Base-by-base conservation (phyloP, 2,329 filamentous ascomycete species). In the Eurotiales sp. region DNA sequence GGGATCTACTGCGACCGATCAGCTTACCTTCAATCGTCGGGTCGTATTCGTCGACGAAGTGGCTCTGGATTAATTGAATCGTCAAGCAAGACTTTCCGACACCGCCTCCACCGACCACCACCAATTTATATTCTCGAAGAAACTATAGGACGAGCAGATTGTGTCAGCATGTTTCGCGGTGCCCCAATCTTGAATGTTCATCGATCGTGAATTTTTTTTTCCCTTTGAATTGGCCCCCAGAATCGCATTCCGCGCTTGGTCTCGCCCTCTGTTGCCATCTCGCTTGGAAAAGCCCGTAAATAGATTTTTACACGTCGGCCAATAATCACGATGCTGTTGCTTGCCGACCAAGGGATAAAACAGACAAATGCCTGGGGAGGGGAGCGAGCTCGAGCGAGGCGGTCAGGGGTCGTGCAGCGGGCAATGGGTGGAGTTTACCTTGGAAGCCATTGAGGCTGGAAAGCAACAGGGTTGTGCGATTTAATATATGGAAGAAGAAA, bases 11-110 rank as follows among this genome's bases (percentile, higher is more conserved):
- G 12, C 29, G 17, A 10, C 29, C 6, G 27, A 17, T 11, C 7
- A 36, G 55, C 66, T 55, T 59, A 76, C 93, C 93, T 88, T 99
- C 93, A 68, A 99, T 97, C 65, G 93, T 99, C 52, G 93, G 93
- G 74, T 99, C 93, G 74, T 99, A 99, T 75, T 97, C 93, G 74
- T 97, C 93, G 70, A 97, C 92, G 78, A 99, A 99, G 73, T 99
- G 93, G 73, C 87, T 92, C 77, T 91, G 86, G 65, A 89, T 90
- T 74, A 92, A 84, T 79, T 97, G 93, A 68, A 99, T 97, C 54
- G 93, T 97, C 79, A 99, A 83, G 77, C 93, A 97, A 56, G 92
- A 97, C 81, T 99, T 99, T 77, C 93, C 93, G 60, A 99, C 93
- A 73, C 93, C 93, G 81, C 93, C 93, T 66, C 95, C 93, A 64